Conservation (phyloP, 192 early-diverging fungal genomes). For the Mortierella antarctica region DNA sequence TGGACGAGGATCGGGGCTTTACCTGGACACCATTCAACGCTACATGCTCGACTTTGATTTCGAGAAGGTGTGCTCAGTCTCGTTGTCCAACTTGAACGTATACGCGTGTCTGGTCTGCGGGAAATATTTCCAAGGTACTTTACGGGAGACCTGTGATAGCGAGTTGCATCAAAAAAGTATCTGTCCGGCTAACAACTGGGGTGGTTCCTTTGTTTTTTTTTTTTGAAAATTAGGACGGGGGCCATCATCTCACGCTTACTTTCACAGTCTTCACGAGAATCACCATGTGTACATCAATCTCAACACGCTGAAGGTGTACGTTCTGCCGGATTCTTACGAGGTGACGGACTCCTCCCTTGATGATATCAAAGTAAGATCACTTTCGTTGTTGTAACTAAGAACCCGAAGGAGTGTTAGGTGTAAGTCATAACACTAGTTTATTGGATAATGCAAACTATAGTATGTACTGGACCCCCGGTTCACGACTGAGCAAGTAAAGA, state of each 20-base stretch:
- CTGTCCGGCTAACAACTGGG: background rate
- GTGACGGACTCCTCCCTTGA: slow-evolving; percentile 85
- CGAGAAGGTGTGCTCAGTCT: slow-evolving; percentile 97
- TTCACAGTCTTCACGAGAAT: slow-evolving; percentile 93
- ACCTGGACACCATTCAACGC: slow-evolving; percentile 73
- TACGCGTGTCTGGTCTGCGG: slow-evolving; percentile 98
- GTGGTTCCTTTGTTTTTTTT: background rate
- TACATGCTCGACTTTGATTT: slow-evolving; percentile 97
- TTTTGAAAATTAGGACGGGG: slow-evolving; percentile 82
- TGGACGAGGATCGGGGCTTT: slow-evolving; percentile 42
- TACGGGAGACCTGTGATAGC: background rate
- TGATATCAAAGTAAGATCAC: slow-evolving; percentile 84
- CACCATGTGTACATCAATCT: slow-evolving; percentile 98
- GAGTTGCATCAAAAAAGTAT: background rate
- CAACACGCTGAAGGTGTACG: slow-evolving; percentile 84
- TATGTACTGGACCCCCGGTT: slow-evolving; percentile 88
- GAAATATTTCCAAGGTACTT: slow-evolving; percentile 89
- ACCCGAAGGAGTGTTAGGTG: background rate
- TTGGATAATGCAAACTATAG: slow-evolving; percentile 46
- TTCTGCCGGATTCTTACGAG: slow-evolving; percentile 95
- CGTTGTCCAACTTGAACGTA: slow-evolving; percentile 91
- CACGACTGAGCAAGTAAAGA: slow-evolving; percentile 70
- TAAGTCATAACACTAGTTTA: background rate
- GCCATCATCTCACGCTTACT: slow-evolving; percentile 91
- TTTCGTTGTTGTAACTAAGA: background rate